Evolutionary conservation across 208 protist genomes (phyloP), one percentile per base, ranked within the genome.

Genomic region (Leishmania turanica): DNA sequence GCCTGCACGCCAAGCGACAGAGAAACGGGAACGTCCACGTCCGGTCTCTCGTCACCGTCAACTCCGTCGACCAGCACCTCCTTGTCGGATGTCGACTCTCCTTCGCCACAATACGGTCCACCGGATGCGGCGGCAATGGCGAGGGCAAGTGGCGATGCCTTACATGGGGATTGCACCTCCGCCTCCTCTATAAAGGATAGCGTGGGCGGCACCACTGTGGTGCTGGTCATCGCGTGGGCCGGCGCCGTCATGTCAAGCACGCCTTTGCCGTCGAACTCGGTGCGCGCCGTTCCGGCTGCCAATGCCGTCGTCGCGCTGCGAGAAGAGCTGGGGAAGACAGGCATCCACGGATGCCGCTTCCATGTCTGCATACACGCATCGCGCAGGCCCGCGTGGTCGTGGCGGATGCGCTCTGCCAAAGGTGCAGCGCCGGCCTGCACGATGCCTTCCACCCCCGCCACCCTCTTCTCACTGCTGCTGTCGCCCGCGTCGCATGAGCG

Each of bases 271-370:
- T 51, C 45, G 45, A 6, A 53, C 37, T 40, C 34, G 1, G 47
- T 66, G 3, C 51, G 5, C 6, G 42, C 15, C 56, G n/a, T 49
- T 64, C 3, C 77, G 21, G 49, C 21, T 27, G 45, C 21, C 31
- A 70, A 17, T 47, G 17, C 47, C 17, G 64, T n/a, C 31, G 54
- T 58, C 47, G 34, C 34, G 64, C 24, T 47, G 62, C 13, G 40
- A 31, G 73, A 15, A 13, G 62, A 62, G 1, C 49, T 2, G 9
- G 54, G 31, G 11, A 53, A 74, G 31, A 76, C 40, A 5, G 80
- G 51, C 56, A 71, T 76, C 54, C 54, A 70, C 58, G 2, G 77
- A n/a, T 21, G 70, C 77, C 77, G 77, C 27, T 62, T 75, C 37
- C 19, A 62, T 8, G 77, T 68, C 19, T 9, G 31, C 60, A 68